These are phyloP conservation scores for Theobroma cacao DNA, from an alignment of 345 rosid species.

Conservation along the genomic window DNA sequence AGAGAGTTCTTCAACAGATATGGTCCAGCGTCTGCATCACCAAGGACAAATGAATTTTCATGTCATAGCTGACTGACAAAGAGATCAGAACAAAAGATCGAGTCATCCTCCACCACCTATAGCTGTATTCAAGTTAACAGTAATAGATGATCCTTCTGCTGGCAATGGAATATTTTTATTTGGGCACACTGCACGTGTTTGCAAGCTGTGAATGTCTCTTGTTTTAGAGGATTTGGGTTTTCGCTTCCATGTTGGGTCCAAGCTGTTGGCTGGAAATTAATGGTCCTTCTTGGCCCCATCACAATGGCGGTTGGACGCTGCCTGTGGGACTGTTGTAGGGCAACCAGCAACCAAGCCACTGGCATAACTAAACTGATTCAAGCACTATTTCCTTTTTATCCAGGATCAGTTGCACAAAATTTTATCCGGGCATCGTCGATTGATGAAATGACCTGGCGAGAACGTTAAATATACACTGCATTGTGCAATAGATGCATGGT, in stretches of 20 bases:
- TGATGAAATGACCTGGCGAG: no score
- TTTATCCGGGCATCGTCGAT: no score
- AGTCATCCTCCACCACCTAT: neutral
- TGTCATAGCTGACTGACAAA: neutral
- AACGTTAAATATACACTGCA: no score
- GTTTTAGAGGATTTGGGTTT: no score
- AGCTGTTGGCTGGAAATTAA: neutral
- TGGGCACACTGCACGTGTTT: neutral
- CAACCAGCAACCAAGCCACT: neutral
- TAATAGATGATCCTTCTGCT: neutral
- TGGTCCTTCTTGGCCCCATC: no score
- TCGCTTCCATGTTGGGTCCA: neutral
- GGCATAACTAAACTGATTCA: no score
- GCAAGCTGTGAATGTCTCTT: no score
- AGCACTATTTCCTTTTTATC: no score
- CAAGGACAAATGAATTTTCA: neutral
- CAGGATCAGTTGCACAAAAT: no score
- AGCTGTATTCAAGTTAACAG: neutral
- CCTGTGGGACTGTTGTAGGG: no score
- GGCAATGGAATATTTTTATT: neutral
- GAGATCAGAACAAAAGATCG: neutral
- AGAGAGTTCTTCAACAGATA: neutral
- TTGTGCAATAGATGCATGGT: no score
- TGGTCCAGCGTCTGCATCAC: neutral
- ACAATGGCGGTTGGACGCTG: neutral